Conservation (phyloP, 805 yeast species). For the Monosporozyma yasuniensis region DNA sequence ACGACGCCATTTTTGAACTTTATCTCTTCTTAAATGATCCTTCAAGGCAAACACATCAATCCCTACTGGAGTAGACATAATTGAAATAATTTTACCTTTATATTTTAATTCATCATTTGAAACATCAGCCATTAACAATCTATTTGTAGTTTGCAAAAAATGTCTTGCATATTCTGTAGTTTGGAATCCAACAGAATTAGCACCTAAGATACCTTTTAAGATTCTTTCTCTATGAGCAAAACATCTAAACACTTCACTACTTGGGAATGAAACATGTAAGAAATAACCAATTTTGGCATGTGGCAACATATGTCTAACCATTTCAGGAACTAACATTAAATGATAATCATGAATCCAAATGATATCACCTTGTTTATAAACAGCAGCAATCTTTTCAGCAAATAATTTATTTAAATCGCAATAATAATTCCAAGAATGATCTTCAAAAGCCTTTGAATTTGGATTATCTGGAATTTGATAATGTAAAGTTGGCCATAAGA, state of each 20-base stretch:
- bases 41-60: slow-evolving; percentile 58
- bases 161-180: slow-evolving; percentile 90
- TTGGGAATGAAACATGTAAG: slow-evolving; percentile 89
- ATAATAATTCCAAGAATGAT: slow-evolving; percentile 87
- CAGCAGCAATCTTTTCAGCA: slow-evolving; percentile 64
- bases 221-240: slow-evolving; percentile 77
- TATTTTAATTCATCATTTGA: slow-evolving; percentile 46
- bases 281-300: slow-evolving; percentile 84
- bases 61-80: slow-evolving; percentile 65
- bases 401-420: slow-evolving; percentile 62
- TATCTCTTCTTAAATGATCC: slow-evolving; percentile 37
- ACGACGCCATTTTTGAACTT: slow-evolving; percentile 55
- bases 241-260: slow-evolving; percentile 90
- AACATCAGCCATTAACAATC: slow-evolving; percentile 78
- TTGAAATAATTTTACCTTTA: slow-evolving; percentile 47
- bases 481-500: slow-evolving; percentile 90
- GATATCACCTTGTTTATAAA: slow-evolving; percentile 64
- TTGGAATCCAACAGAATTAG: slow-evolving; percentile 82
- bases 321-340: slow-evolving; percentile 71
- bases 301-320: slow-evolving; percentile 71
- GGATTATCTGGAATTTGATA: slow-evolving; percentile 96
- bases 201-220: slow-evolving; percentile 77
- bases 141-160: slow-evolving; percentile 80
- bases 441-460: slow-evolving; percentile 88
- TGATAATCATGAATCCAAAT: slow-evolving; percentile 96